A percentile compares a stretch with the other conserved stretches of the same genome.
Evolutionary conservation across 2,329 filamentous ascomycete species (phyloP).

Genomic region (Aureobasidium sp.): DNA sequence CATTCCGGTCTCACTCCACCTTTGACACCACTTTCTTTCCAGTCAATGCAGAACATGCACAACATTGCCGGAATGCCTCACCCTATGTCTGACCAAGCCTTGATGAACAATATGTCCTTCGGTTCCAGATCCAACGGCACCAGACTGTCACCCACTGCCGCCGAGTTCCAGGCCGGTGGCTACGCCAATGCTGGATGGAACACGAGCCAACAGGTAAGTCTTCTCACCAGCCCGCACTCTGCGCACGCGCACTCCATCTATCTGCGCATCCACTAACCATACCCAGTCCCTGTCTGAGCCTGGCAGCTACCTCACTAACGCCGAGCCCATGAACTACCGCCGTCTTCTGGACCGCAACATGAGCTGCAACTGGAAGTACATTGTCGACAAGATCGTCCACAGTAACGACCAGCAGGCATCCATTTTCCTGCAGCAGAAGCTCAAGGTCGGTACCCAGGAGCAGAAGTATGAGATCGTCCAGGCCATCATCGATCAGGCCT

Average conservation of each 20-base stretch:
- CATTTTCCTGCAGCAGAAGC: conserved; percentile 97
- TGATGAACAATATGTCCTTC: conserved; percentile 11
- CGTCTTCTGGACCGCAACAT: conserved; percentile 90
- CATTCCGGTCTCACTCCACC: conserved; percentile 23
- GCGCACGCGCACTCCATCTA: neutral
- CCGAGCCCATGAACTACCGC: conserved; percentile 92
- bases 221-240: neutral
- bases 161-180: conserved; percentile 31
- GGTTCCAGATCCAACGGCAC: conserved; percentile 31
- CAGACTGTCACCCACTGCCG: conserved; percentile 38
- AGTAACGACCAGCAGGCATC: conserved; percentile 99
- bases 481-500: conserved; percentile 89
- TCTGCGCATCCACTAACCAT: conserved; percentile 16
- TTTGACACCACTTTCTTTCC: conserved; percentile 22
- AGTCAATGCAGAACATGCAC: conserved; percentile 17
- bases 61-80: conserved; percentile 11
- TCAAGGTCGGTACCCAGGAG: conserved; percentile 89
- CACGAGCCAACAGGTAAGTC: conserved; percentile 16
- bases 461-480: conserved; percentile 98
- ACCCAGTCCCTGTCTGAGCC: conserved; percentile 11
- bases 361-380: conserved; percentile 98
- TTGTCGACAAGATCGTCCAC: conserved; percentile 98
- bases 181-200: conserved; percentile 33
- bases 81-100: conserved; percentile 17
- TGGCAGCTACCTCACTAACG: conserved; percentile 71